These are phyloP conservation scores for Polysphondylium violaceum DNA, from an alignment of 78 protist genomes.

Conservation along the genomic window DNA sequence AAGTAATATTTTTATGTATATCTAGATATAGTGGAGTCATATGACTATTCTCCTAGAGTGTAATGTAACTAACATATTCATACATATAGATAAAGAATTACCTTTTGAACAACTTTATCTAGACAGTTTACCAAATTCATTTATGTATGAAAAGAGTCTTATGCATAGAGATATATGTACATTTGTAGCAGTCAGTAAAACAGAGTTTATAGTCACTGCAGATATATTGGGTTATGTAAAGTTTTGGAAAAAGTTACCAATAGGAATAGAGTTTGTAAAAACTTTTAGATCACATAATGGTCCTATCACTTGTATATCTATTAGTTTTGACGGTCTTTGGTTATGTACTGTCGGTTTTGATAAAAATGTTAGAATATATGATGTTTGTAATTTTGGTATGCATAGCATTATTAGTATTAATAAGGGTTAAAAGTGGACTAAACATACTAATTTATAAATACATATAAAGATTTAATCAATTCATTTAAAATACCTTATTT, in stretches of 20 bases:
- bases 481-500: slow-evolving; percentile 78
- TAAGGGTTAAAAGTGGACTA: background rate
- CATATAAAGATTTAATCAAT: slow-evolving; percentile 94
- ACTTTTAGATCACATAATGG: slow-evolving; percentile 91
- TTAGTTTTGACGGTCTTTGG: slow-evolving; percentile 81
- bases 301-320: slow-evolving; percentile 48
- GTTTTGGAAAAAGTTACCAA: slow-evolving; percentile 94
- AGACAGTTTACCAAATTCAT: slow-evolving; percentile 84
- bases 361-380: slow-evolving; percentile 89
- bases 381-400: slow-evolving; percentile 90
- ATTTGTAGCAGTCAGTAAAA: slow-evolving; percentile 4
- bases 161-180: slow-evolving; percentile 92
- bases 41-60: too few species aligned
- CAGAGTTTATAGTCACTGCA: slow-evolving; percentile 91
- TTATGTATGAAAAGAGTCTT: slow-evolving; percentile 92
- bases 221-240: slow-evolving; percentile 94
- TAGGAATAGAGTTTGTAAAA: slow-evolving; percentile 95
- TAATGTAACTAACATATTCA: too few species aligned
- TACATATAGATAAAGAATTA: slow-evolving; percentile 32
- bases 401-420: slow-evolving; percentile 37
- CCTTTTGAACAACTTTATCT: slow-evolving; percentile 77
- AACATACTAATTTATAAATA: too few species aligned
- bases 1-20: too few species aligned
- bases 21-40: too few species aligned
- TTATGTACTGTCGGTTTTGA: slow-evolving; percentile 85